Base-by-base conservation (phyloP, 1,284 basidiomycete species). In the Ceratobasidium sp. region DNA sequence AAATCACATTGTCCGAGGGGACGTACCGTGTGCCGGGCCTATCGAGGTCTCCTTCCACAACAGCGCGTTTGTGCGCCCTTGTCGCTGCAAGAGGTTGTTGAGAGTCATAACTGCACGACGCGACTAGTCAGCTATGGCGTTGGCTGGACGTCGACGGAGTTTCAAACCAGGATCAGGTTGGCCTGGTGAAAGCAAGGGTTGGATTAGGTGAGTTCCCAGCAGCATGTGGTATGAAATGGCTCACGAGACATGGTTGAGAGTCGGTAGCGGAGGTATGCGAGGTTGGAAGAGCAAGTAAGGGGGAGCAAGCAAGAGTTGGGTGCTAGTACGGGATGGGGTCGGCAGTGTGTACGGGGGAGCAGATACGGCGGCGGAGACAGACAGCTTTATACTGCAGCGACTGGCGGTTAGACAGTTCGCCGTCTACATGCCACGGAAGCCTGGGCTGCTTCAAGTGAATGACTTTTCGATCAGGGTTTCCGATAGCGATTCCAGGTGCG, bases 101-200 rank as follows among this genome's bases (percentile, higher is more conserved):
- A 74, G 71, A 17, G 71, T 65, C 71, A 74, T 74, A 32, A 74
- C 71, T 74, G 61, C n/a, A 6, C 29, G 56, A 56, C 40, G n/a
- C 57, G 32, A 65, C 71, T 43, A 19, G 70, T 74, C 19, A 65
- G 46, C 37, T 34, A 40, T 19, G 61, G 13, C 49, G 25, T 64
- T 44, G 37, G 46, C 13, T 52, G 57, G 19, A 19, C 32, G 17
- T 51, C 25, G 49, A 43, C 46, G 29, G 59, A 54, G 71, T 64
- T 74, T 74, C 71, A 65, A 74, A 74, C 71, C 71, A 64, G 71
- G 61, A 59, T 74, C 71, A 46, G 71, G 71, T 74, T 74, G 59
- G 61, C 71, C 71, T 74, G 32, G 25, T 40, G 51, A 62, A 44
- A 49, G 59, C 57, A 54, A 62, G 59, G 57, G 59, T 62, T 62